Percentiles rank a stretch among this genome's conserved stretches.
Conservation (phyloP, 208 protist genomes). For the Leishmania arabica region DNA sequence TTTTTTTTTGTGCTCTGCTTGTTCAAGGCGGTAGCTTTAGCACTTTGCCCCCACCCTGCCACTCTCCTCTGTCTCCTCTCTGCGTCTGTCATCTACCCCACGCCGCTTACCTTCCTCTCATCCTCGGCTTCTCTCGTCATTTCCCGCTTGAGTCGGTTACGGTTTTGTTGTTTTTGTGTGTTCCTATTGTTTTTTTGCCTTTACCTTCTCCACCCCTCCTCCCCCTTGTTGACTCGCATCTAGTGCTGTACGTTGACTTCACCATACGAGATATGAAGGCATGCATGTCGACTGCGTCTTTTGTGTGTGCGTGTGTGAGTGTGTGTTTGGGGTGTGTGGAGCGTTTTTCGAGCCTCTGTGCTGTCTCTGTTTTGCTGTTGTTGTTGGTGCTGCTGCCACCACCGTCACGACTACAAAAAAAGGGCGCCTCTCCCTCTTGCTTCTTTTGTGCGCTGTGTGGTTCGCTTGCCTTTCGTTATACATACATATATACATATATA, state of each 20-base stretch:
- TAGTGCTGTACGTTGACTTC: not conserved
- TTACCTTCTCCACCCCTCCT: not conserved
- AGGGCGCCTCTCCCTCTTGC: not conserved
- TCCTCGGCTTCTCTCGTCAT: not conserved
- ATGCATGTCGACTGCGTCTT: not conserved
- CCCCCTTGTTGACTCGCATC: not conserved
- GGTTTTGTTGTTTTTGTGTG: slow-evolving; percentile 1
- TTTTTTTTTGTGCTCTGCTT: not conserved
- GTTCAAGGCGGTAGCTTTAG: not conserved
- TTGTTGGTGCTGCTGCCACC: not conserved
- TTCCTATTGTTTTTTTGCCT: not conserved
- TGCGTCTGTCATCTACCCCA: not conserved
- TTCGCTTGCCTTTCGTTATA: not conserved
- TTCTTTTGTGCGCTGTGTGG: not conserved
- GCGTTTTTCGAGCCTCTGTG: not conserved
- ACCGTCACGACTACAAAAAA: not conserved
- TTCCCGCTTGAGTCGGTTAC: not conserved
- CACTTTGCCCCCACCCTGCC: not conserved
- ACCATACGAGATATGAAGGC: not conserved
- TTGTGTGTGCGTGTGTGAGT: slow-evolving; percentile 5
- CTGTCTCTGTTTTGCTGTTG: not conserved
- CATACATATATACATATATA: not conserved
- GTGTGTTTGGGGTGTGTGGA: not conserved
- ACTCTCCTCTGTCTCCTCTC: not conserved
- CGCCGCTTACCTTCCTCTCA: not conserved